Conservation (phyloP, 306 rosid species). For the Cucurbita pepo region DNA sequence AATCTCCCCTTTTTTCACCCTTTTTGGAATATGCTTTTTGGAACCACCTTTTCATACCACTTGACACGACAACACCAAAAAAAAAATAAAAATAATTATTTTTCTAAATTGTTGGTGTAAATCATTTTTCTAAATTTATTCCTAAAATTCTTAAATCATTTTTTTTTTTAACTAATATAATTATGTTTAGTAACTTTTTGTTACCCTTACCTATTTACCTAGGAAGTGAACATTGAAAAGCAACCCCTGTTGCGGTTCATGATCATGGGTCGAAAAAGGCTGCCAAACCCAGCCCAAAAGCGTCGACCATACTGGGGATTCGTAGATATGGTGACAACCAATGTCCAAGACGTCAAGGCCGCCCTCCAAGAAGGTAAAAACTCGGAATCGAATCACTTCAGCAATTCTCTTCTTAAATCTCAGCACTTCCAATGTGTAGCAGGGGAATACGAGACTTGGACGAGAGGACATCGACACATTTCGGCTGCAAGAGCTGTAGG, state of each 20-base stretch:
- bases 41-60: too few relatives aligned
- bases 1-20: background rate
- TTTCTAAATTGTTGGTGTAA: too few relatives aligned
- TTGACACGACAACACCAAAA: too few relatives aligned
- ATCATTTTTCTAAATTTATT: too few relatives aligned
- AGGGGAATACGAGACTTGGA: constrained; percentile 37
- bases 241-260: constrained; percentile 31
- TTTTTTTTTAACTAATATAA: too few relatives aligned
- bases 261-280: constrained; percentile 45
- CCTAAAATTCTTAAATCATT: too few relatives aligned
- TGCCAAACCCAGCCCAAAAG: constrained; percentile 25
- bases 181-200: too few relatives aligned
- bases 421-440: background rate
- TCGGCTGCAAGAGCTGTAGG: constrained; percentile 31
- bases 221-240: constrained; percentile 31
- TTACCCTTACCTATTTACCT: too few relatives aligned
- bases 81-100: too few relatives aligned
- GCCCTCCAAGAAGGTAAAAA: constrained; percentile 30
- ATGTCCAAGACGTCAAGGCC: constrained; percentile 23
- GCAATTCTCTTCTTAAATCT: too few relatives aligned
- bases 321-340: constrained; percentile 38
- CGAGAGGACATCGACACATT: constrained; percentile 21
- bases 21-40: background rate
- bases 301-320: constrained; percentile 35
- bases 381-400: too few relatives aligned